Evolutionary conservation across 1,139 yeast genomes (phyloP).

Genomic region (Blastobotrys aristatus): DNA sequence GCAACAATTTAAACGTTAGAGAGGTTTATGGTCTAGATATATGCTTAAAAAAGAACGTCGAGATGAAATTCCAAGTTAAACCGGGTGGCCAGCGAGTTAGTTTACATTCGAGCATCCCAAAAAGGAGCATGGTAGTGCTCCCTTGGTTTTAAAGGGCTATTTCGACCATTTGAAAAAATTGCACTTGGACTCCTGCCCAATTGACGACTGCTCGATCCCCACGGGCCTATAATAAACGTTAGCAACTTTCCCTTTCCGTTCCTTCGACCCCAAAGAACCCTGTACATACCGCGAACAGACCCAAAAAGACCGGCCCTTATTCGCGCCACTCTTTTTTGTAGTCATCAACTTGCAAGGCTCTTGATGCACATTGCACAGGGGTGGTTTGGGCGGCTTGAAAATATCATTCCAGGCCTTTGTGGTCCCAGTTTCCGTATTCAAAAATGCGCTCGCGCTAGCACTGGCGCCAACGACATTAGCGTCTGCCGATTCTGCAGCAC

Average conservation of each 20-base stretch:
- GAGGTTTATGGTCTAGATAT: no score
- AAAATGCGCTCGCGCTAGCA: not conserved
- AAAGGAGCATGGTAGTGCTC: no score
- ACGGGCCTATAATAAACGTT: slow-evolving; percentile 25
- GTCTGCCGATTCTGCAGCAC: not conserved
- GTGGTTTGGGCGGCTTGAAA: slow-evolving; percentile 30
- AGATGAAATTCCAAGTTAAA: no score
- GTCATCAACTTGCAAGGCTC: slow-evolving; percentile 34
- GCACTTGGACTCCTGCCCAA: slow-evolving; percentile 29
- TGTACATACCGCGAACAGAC: slow-evolving; percentile 31
- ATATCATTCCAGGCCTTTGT: slow-evolving; percentile 27
- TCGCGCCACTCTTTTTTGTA: slow-evolving; percentile 35
- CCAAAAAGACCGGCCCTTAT: slow-evolving; percentile 40
- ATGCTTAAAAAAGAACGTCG: no score
- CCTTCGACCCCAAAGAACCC: no score
- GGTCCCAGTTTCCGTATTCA: not conserved
- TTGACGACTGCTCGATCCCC: slow-evolving; percentile 27
- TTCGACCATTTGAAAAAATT: slow-evolving; percentile 35
- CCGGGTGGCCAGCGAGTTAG: no score
- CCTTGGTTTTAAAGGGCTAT: no score
- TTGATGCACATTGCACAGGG: slow-evolving; percentile 31
- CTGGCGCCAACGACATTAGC: not conserved
- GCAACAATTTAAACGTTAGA: no score
- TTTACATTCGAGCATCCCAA: no score
- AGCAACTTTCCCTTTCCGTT: not conserved